phyloP scores from a whole-genome alignment of 805 yeast genomes.

The Lachancea kluyveri region DNA sequence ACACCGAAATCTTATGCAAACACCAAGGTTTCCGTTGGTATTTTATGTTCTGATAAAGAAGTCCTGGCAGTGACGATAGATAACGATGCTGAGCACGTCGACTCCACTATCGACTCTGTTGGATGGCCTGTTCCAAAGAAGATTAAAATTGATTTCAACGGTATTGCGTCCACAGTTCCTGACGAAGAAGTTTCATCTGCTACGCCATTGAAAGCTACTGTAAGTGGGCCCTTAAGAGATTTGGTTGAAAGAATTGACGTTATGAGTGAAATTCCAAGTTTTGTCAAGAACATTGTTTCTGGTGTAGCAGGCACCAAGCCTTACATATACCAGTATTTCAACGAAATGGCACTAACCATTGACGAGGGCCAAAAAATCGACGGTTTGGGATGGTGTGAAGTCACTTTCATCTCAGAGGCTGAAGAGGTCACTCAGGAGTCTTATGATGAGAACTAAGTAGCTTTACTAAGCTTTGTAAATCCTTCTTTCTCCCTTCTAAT shows the following conservation, averaged over 20 bases:
- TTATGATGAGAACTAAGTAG: conserved; percentile 14
- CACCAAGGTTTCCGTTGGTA: conserved; percentile 75
- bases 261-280: conserved; percentile 92
- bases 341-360: conserved; percentile 31
- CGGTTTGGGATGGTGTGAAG: conserved; percentile 31
- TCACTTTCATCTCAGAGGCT: conserved; percentile 30
- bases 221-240: conserved; percentile 53
- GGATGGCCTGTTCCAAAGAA: conserved; percentile 87
- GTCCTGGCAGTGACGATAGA: conserved; percentile 60
- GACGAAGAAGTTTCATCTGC: conserved; percentile 36
- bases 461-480: too few relatives aligned
- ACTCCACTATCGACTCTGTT: conserved; percentile 58
- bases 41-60: conserved; percentile 58
- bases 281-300: conserved; percentile 86
- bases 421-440: conserved; percentile 25
- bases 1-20: conserved; percentile 88
- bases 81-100: conserved; percentile 56
- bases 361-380: conserved; percentile 15
- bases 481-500: too few relatives aligned
- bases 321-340: conserved; percentile 88
- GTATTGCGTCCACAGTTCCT: conserved; percentile 39
- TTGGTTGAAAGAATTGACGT: conserved; percentile 91
- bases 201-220: conserved; percentile 37
- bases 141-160: conserved; percentile 53
- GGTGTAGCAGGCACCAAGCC: conserved; percentile 97